Evolutionary conservation across 371 early-diverging fungal genomes (phyloP).

Genomic region (Capillidium rhysosporum): DNA sequence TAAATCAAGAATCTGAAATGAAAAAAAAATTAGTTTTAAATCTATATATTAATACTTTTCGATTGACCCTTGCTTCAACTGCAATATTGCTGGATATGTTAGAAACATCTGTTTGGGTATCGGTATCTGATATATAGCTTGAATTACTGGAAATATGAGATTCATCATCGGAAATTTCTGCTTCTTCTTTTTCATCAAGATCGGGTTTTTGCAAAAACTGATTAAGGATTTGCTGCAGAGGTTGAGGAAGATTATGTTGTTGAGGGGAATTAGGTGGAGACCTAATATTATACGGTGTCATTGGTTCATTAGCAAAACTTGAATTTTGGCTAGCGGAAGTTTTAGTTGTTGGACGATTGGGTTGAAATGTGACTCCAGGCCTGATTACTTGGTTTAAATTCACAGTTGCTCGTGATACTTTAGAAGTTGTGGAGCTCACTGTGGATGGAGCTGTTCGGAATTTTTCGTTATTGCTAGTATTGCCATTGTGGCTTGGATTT

Average conservation of each 20-base stretch:
- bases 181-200: not conserved
- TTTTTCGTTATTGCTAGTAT: not conserved
- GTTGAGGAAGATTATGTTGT: not conserved
- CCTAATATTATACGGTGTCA: not conserved
- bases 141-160: not conserved
- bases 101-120: not conserved
- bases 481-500: not conserved
- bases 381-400: not conserved
- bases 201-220: not conserved
- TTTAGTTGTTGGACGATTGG: not conserved
- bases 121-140: not conserved
- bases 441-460: too few species aligned
- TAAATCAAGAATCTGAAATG: not conserved
- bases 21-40: not conserved
- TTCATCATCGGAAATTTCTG: not conserved
- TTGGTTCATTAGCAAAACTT: not conserved
- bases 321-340: not conserved
- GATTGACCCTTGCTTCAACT: conserved; percentile 4
- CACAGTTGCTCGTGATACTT: not conserved
- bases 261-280: not conserved
- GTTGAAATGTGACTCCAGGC: not conserved
- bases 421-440: not conserved
- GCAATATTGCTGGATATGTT: not conserved
- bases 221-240: not conserved
- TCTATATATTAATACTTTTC: not conserved